These are phyloP conservation scores for Aspergillus brasiliensis DNA, from an alignment of 2,329 filamentous ascomycete genomes.

Conservation along the genomic window DNA sequence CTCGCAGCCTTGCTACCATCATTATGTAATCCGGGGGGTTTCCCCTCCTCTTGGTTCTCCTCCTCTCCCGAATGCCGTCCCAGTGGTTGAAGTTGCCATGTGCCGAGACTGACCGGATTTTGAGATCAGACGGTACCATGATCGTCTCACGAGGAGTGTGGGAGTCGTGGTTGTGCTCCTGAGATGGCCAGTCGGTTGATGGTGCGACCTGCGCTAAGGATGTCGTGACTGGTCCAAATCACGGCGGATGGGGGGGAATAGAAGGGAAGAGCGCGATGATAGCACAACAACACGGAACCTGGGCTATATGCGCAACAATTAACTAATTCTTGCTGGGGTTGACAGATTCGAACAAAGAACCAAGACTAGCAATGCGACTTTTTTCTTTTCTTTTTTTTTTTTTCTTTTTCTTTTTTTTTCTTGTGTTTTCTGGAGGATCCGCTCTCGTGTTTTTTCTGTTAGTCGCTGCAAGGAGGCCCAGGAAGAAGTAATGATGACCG, in stretches of 20 bases:
- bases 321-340: not conserved
- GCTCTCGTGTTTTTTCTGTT: not conserved
- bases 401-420: no score
- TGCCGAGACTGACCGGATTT: not conserved
- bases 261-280: not conserved
- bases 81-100: not conserved
- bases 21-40: constrained; percentile 3
- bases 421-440: not conserved
- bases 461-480: not conserved
- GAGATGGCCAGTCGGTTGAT: not conserved
- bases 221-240: constrained; percentile 2
- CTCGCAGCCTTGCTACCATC: not conserved
- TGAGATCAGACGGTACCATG: not conserved
- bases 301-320: not conserved
- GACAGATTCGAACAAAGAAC: not conserved
- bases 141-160: constrained; percentile 1
- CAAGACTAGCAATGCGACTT: no score
- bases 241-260: not conserved
- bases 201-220: constrained; percentile 11
- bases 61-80: not conserved
- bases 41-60: constrained; percentile 2
- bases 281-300: not conserved
- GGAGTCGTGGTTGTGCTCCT: not conserved
- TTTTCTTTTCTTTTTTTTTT: no score
- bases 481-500: not conserved